A percentile compares a stretch with the other conserved stretches of the same genome.
phyloP scores from a whole-genome alignment of 2,329 filamentous ascomycete genomes.

The Xylariaceae sp. region DNA sequence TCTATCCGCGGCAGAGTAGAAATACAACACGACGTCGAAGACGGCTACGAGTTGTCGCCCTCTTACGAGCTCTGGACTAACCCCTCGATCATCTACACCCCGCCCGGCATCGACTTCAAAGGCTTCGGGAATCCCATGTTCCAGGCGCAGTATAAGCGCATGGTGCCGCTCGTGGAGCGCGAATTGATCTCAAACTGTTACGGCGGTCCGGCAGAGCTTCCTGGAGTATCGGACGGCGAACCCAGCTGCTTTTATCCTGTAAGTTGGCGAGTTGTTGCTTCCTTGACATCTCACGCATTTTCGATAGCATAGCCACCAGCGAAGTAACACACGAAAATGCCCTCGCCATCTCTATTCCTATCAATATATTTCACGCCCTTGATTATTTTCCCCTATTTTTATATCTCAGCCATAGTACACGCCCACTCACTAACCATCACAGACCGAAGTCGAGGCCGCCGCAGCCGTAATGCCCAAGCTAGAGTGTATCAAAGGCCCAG shows the following conservation, averaged over 20 bases:
- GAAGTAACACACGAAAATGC: too few relatives aligned
- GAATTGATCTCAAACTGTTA: conserved; percentile 32
- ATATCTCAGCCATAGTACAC: neutral
- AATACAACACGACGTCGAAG: conserved; percentile 38
- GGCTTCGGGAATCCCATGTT: conserved; percentile 27
- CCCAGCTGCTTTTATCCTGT: conserved; percentile 31
- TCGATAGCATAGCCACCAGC: too few relatives aligned
- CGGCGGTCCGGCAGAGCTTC: neutral
- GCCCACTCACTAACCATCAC: neutral
- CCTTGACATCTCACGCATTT: too few relatives aligned
- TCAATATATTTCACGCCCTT: neutral
- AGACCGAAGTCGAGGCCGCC: conserved; percentile 33
- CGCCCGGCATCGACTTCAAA: conserved; percentile 33
- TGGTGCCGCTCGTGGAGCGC: conserved; percentile 40
- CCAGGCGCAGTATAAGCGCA: conserved; percentile 40
- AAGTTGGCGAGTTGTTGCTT: conserved; percentile 20
- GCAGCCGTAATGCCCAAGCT: neutral
- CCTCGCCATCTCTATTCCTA: neutral
- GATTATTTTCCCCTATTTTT: neutral
- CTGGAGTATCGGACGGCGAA: conserved; percentile 12
- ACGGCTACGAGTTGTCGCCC: conserved; percentile 36
- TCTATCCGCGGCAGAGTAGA: neutral
- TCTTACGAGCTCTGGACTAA: conserved; percentile 33
- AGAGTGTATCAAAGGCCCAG: neutral
- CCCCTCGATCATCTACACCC: conserved; percentile 36